Base-by-base conservation (phyloP, 2,329 filamentous ascomycete species). In the Clarireedia hainanense region DNA sequence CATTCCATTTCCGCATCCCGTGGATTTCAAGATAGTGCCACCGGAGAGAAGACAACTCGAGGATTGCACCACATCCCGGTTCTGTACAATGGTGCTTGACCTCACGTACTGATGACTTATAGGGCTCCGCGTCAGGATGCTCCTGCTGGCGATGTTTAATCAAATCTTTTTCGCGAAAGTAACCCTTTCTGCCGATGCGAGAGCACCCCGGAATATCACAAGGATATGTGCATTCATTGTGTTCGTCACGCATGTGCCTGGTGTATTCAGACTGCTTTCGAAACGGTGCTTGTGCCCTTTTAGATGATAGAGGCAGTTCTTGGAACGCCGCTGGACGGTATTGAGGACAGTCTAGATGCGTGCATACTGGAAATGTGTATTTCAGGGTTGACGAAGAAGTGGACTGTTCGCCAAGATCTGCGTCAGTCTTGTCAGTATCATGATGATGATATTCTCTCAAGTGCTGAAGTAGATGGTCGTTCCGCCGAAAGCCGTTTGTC, bases 381-480 rank as follows among this genome's bases (percentile, higher is more conserved):
- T 55, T 17, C 3, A 57, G 3, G 4, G 4, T 45, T 0, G 49
- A 42, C 9, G 39, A 20, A 26, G 24, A 15, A 2, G 24, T n/a
- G 7, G 48, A 14, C 7, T 26, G 26, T 2, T 5, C n/a, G 2
- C 6, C 14, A n/a, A 20, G 26, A 20, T 10, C 30, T 15, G 20
- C 5, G 17, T 26, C 27, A 14, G 46, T 17, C 23, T 12, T 56
- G 49, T 49, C 30, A 2, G 37, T 47, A 2, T 69, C 65, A 14
- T 69, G 65, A 39, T 70, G 66, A 58, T 74, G 72, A 47, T 72
- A 73, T 0, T 67, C 65, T 1, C 60, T 62, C 17, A 73, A 58
- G 54, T 74, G 72, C 27, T 74, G 72, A 4, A 60, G 57, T 0
- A 74, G 60, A 52, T 74, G 72, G 49, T 74, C 71, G 5, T 59